These are phyloP conservation scores for Plasmopara muralis DNA, from an alignment of 352 stramenopile genomes.

Conservation along the genomic window DNA sequence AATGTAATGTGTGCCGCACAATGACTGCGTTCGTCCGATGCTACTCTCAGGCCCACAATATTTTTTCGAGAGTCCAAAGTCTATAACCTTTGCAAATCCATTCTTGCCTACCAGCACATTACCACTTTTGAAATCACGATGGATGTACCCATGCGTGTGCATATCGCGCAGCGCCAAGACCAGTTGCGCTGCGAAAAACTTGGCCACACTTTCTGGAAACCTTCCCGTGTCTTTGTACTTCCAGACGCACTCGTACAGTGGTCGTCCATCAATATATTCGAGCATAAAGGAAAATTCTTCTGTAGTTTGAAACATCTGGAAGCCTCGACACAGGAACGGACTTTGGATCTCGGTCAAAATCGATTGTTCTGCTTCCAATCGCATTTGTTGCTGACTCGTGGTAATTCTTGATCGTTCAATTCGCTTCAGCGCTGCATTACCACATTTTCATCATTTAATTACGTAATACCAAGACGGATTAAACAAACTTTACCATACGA, in stretches of 20 bases:
- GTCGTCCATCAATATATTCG: slow-evolving; percentile 52
- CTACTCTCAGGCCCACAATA: slow-evolving; percentile 1
- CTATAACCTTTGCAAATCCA: slow-evolving; percentile 54
- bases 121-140: slow-evolving; percentile 77
- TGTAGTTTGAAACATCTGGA: slow-evolving; percentile 25
- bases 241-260: slow-evolving; percentile 71
- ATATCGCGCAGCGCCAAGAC: slow-evolving; percentile 52
- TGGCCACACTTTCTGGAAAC: slow-evolving; percentile 50
- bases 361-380: slow-evolving; percentile 36
- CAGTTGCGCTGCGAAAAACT: slow-evolving; percentile 60
- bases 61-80: slow-evolving; percentile 63
- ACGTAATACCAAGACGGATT: too few species aligned
- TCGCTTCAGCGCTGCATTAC: slow-evolving; percentile 47
- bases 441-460: background rate
- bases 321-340: slow-evolving; percentile 42
- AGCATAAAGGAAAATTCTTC: slow-evolving; percentile 33
- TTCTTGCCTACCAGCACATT: slow-evolving; percentile 49
- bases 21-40: slow-evolving; percentile 26
- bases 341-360: slow-evolving; percentile 33
- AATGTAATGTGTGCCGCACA: slow-evolving; percentile 71
- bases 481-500: slow-evolving; percentile 24
- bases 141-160: slow-evolving; percentile 47
- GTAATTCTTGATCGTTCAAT: slow-evolving; percentile 35
- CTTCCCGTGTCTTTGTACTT: slow-evolving; percentile 27
- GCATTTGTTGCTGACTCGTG: slow-evolving; percentile 33